Evolutionary conservation across 495 filamentous ascomycete species (phyloP), one percentile per base, ranked within the genome.

Genomic region (Penicillium angulare): DNA sequence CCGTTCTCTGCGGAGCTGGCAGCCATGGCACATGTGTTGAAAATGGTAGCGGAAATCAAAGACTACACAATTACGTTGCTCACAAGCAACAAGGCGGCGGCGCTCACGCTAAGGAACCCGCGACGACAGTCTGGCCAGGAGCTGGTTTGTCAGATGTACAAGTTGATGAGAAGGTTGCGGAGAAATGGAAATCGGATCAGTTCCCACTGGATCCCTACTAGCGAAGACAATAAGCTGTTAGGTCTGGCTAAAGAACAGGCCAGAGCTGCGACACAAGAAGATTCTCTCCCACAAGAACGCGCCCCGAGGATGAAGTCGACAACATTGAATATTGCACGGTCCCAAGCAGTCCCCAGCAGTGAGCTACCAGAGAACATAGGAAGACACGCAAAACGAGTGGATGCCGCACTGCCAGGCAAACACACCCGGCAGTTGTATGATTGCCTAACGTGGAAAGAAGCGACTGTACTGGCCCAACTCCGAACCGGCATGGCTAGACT

Each of bases 391-490:
- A 67, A 60, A 54, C 47, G 52, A 47, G 44, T 70, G 33, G 65
- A 67, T 51, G 43, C 43, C 41, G 60, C 48, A 48, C 65, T 66
- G 23, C 65, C 56, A 56, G 65, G 59, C 7, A 63, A 56, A 48
- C 43, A 47, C 31, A 47, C 29, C 9, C 43, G 32, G 21, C 43
- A 47, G 43, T 17, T 47, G 2, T 34, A 52, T 61, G 49, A 68
- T 56, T 51, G 43, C 41, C 49, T 66, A 50, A 57, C 53, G 23
- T 53, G 56, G 53, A 63, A 53, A 56, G 55, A 71, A 55, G 68
- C 61, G 16, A 51, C 5, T 10, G 26, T 27, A 10, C 26, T 27
- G 26, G 26, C 26, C n/a, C n/a, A n/a, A n/a, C n/a, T n/a, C n/a
- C n/a, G n/a, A n/a, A n/a, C n/a, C n/a, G n/a, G n/a, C n/a, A n/a